Base-by-base conservation (phyloP, 73 alveolate genomes). In the Paramecium tetraurelia region DNA sequence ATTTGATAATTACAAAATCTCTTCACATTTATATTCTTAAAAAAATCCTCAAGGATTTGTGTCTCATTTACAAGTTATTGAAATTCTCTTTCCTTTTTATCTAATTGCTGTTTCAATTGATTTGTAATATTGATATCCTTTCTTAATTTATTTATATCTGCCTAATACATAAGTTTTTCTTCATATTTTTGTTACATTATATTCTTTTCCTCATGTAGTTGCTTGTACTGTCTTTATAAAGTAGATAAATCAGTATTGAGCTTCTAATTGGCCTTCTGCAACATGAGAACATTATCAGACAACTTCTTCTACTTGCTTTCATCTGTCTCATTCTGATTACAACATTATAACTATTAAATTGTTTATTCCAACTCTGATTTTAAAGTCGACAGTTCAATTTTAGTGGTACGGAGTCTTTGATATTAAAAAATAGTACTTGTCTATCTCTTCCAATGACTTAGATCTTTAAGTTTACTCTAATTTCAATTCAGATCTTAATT, bases 151-250 rank as follows among this genome's bases (percentile, higher is more conserved):
- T 18, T 18, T 33, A 72, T 36, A 72, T 72, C 86, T 24, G 38
- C 20, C 18, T 35, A 36, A 38, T 36, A 36, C 86, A 31, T 80
- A 8, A 33, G 46, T 75, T 75, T 75, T 36, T 75, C 87, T 20
- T 75, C 87, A 75, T 75, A 75, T 75, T 75, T 75, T 11, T 18
- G 36, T 75, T 75, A 41, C 87, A 75, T 75, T 5, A 75, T 75
- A 21, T 75, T 68, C 11, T 75, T 75, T 11, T 75, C 87, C 18
- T 36, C 87, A 8, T 29, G 16, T 10, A 41, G 18, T n/a, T 38
- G n/a, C 24, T 75, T 75, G 11, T 38, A 41, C n/a, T 75, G n/a
- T 41, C 87, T 75, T 36, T 75, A 38, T 29, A 75, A 22, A 12
- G 6, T 38, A 12, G 58, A 29, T 35, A 75, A 41, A 75, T 75